Evolutionary conservation across 345 rosid genomes (phyloP), one percentile per base, ranked within the genome.

Genomic region (Linum lewisii): DNA sequence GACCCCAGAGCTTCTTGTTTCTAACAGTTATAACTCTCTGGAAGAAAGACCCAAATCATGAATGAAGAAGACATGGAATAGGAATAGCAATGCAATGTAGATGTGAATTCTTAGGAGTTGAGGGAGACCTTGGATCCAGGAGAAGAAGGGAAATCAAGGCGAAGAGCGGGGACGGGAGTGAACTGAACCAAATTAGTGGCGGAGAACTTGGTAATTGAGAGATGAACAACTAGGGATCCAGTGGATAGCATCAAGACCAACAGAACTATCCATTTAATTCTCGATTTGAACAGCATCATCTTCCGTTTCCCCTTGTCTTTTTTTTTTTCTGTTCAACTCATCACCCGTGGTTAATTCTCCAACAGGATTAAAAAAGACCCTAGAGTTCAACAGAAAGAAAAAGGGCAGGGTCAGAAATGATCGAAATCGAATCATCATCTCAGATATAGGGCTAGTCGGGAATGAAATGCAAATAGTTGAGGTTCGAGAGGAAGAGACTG

Each of bases 261-360:
- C 0, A 94, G 75, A 57, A 90, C 95, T 63, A 88, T 77, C 96
- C 92, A 84, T 72, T 94, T 94, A 54, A 94, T 85, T 76, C 81
- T 90, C 25, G 99, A 84, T 77, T 81, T 85, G 72, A 83, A 79
- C 71, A 76, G 73, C 99, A 94, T 84, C 76, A 63, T 68, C 63
- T 47, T 14, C 56, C 11, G 23, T 11, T 4, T 21, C 15, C 5
- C 24, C 7, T 18, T 18, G 21, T 1, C 22, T 24, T 52, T 52
- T 4, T 18, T 14, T 23, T 20, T 52, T 23, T 52, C 47, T 42
- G 16, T 42, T 42, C 47, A 21, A 54, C 57, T 65, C 75, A 71
- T 61, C 29, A 26, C 63, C 63, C 21, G 34, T 23, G 14, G 26
- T 11, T 45, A 22, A 61, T 20, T 42, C 34, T 63, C 32, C 25